Percentiles rank a stretch among this genome's conserved stretches.
phyloP scores from a whole-genome alignment of 2,329 filamentous ascomycete species.

The Ploettnerulaceae sp. region DNA sequence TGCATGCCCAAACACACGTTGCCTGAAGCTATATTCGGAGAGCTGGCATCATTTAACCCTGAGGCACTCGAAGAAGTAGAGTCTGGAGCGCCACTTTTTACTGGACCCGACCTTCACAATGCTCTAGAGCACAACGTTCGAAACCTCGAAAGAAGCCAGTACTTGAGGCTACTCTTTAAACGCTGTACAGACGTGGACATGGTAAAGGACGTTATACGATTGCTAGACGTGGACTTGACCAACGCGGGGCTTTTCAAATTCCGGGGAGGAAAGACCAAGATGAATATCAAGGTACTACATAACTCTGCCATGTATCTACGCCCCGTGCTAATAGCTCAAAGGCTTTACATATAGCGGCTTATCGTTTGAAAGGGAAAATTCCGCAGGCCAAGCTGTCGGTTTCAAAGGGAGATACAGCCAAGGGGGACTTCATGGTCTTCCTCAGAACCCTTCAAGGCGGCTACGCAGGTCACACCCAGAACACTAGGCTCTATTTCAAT shows the following conservation, averaged over 20 bases:
- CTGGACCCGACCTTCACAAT: constrained; percentile 1
- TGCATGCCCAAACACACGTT: neutral
- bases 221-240: constrained; percentile 3
- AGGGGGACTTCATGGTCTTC: neutral
- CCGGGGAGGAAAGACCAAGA: too few relatives aligned
- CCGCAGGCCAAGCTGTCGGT: too few relatives aligned
- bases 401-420: neutral
- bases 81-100: constrained; percentile 1
- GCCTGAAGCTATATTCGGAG: neutral
- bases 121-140: neutral
- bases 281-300: too few relatives aligned
- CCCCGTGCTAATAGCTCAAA: too few relatives aligned
- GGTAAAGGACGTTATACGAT: too few relatives aligned
- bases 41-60: neutral
- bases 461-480: constrained; percentile 1
- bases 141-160: neutral
- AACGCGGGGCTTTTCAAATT: too few relatives aligned
- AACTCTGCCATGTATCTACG: too few relatives aligned
- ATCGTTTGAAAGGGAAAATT: too few relatives aligned
- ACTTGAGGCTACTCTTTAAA: too few relatives aligned
- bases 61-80: neutral
- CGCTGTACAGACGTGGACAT: too few relatives aligned
- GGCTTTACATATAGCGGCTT: too few relatives aligned
- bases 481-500: constrained; percentile 13
- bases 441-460: constrained; percentile 4